Percentiles rank a stretch among this genome's conserved stretches.
Evolutionary conservation across 345 rosid genomes (phyloP).

Genomic region (Gossypium bickii): DNA sequence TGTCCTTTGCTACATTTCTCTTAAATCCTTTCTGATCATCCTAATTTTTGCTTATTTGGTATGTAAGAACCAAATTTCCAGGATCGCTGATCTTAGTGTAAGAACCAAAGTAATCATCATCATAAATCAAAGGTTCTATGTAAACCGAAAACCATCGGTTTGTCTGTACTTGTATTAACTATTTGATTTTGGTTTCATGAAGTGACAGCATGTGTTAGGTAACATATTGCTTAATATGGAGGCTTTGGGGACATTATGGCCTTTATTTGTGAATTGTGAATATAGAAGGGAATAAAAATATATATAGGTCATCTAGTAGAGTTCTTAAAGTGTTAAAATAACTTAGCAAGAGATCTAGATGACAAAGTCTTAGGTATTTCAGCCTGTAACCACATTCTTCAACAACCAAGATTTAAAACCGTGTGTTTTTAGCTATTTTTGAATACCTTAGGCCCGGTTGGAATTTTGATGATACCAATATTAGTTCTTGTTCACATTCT

Average conservation of each 20-base stretch:
- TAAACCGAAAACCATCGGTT: not conserved
- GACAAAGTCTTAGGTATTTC: not conserved
- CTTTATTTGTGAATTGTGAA: not conserved
- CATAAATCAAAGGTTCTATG: not conserved
- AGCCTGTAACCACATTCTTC: not conserved
- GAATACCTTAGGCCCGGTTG: not conserved
- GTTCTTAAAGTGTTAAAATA: not conserved
- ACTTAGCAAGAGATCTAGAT: not conserved
- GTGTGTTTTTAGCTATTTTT: not conserved
- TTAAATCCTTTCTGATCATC: not conserved
- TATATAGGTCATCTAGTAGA: not conserved
- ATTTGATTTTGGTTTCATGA: not conserved
- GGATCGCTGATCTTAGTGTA: not conserved
- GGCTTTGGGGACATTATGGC: not conserved
- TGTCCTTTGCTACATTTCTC: not conserved
- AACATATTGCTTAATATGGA: not conserved
- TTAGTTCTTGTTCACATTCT: slow-evolving; percentile 7
- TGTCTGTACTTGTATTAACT: not conserved
- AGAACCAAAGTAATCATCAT: not conserved
- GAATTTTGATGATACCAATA: not conserved
- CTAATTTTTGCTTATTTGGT: not conserved
- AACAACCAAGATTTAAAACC: not conserved
- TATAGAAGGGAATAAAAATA: not conserved
- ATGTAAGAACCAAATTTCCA: not conserved
- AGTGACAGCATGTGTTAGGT: not conserved